Conservation (phyloP, 2,329 filamentous ascomycete species). For the Venturiaceae sp. region DNA sequence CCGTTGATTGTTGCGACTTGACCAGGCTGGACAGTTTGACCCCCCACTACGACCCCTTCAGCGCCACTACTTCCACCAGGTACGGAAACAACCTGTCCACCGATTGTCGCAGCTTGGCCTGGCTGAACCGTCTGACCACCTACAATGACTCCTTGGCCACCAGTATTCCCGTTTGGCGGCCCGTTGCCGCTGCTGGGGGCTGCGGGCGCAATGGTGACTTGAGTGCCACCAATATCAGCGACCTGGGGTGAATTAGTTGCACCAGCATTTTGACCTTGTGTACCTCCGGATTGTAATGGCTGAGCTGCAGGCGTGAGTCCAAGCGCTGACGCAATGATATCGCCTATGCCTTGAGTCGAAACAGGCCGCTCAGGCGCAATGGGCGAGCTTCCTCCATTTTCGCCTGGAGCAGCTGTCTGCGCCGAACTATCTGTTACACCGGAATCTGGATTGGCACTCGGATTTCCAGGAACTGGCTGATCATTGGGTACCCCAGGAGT, state of each 20-base stretch:
- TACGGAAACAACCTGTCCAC: background rate
- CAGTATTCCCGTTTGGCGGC: background rate
- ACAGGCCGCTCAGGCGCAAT: background rate
- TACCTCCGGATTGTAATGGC: background rate
- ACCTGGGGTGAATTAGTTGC: background rate
- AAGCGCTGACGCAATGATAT: background rate
- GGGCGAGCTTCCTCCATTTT: background rate
- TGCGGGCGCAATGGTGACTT: background rate
- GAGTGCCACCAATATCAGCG: background rate
- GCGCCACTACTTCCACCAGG: background rate
- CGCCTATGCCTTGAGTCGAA: background rate
- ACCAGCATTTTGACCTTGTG: background rate
- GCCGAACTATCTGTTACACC: background rate
- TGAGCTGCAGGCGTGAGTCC: background rate
- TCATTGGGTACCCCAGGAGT: background rate
- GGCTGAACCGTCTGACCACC: constrained; percentile 4
- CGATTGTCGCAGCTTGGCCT: background rate
- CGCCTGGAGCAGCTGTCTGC: background rate
- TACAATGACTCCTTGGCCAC: background rate
- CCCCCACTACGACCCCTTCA: constrained; percentile 1
- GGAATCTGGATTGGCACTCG: background rate
- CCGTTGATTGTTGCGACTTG: background rate
- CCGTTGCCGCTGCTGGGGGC: background rate
- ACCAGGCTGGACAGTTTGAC: background rate
- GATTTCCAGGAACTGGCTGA: background rate